Conservation (phyloP, 805 yeast species). For the Kregervanrija delftensis region DNA sequence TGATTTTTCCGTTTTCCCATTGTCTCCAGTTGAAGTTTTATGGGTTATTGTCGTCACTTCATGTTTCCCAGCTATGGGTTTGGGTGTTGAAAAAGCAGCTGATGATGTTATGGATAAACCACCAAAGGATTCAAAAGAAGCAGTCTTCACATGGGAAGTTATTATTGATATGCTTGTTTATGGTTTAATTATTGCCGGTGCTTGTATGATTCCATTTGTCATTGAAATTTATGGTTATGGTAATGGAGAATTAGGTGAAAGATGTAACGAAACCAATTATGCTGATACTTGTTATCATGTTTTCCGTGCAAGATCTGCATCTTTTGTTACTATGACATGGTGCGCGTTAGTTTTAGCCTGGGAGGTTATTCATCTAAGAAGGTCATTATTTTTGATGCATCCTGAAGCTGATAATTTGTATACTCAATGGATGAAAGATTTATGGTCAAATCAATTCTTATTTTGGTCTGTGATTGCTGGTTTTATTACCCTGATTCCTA, state of each 20-base stretch:
- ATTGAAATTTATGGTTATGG: constrained; percentile 63
- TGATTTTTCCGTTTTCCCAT: constrained; percentile 71
- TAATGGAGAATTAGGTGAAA: constrained; percentile 53
- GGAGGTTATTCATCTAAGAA: constrained; percentile 71
- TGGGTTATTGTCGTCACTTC: constrained; percentile 78
- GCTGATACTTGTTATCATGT: constrained; percentile 50
- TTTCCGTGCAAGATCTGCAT: constrained; percentile 67
- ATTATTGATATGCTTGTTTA: constrained; percentile 63
- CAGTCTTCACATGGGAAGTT: constrained; percentile 61
- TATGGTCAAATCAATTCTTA: constrained; percentile 69
- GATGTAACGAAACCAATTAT: constrained; percentile 46
- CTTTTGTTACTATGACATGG: constrained; percentile 84
- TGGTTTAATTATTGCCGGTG: constrained; percentile 66
- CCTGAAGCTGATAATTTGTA: constrained; percentile 56
- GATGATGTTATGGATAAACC: constrained; percentile 58
- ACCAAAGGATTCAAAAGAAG: constrained; percentile 49
- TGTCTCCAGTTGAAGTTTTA: constrained; percentile 72
- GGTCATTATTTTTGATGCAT: constrained; percentile 66
- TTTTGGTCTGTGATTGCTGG: constrained; percentile 79
- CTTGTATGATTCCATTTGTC: constrained; percentile 62
- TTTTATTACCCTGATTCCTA: constrained; percentile 67
- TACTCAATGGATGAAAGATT: constrained; percentile 53
- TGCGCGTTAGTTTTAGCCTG: constrained; percentile 74
- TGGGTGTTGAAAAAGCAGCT: constrained; percentile 61
- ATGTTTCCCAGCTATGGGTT: constrained; percentile 80